A percentile compares a stretch with the other conserved stretches of the same genome.
These are phyloP conservation scores for Arachnomyces sp. DNA, from an alignment of 2,329 filamentous ascomycete genomes.

Conservation along the genomic window DNA sequence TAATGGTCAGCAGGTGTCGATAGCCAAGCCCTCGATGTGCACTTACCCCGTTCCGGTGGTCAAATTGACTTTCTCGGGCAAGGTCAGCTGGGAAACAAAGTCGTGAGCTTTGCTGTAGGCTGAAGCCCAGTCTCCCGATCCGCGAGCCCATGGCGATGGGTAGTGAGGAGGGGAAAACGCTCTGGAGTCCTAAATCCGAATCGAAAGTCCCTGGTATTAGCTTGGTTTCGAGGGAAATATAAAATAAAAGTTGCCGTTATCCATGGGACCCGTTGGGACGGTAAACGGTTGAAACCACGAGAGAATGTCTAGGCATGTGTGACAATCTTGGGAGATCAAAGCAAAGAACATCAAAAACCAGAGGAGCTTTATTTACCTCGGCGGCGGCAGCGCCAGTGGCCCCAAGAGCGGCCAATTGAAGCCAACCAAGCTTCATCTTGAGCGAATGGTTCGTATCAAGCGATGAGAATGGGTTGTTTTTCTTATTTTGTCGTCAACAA, in stretches of 20 bases:
- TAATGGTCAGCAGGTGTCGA: slow-evolving; percentile 10
- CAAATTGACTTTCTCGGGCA: slow-evolving; percentile 86
- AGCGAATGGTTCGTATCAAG: no score
- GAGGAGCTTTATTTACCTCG: slow-evolving; percentile 17
- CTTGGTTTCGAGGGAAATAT: slow-evolving; percentile 4
- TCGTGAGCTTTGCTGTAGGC: slow-evolving; percentile 67
- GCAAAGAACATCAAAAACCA: slow-evolving; percentile 6
- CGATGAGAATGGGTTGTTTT: no score
- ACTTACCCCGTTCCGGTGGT: slow-evolving; percentile 80
- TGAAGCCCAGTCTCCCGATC: slow-evolving; percentile 62
- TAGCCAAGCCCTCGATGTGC: slow-evolving; percentile 3
- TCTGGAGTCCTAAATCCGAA: slow-evolving; percentile 14
- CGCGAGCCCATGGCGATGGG: slow-evolving; percentile 79
- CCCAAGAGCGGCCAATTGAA: slow-evolving; percentile 24
- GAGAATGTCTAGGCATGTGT: background rate
- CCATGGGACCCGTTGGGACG: slow-evolving; percentile 8
- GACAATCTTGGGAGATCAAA: slow-evolving; percentile 7
- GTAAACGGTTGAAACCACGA: background rate
- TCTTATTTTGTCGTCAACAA: no score
- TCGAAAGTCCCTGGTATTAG: background rate
- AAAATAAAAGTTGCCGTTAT: slow-evolving; percentile 1
- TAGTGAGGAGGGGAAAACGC: slow-evolving; percentile 59
- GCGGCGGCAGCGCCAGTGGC: slow-evolving; percentile 25
- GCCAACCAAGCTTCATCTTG: slow-evolving; percentile 29
- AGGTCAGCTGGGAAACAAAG: slow-evolving; percentile 75